phyloP scores from a whole-genome alignment of 1,284 basidiomycete genomes.

The Malassezia slooffiae region DNA sequence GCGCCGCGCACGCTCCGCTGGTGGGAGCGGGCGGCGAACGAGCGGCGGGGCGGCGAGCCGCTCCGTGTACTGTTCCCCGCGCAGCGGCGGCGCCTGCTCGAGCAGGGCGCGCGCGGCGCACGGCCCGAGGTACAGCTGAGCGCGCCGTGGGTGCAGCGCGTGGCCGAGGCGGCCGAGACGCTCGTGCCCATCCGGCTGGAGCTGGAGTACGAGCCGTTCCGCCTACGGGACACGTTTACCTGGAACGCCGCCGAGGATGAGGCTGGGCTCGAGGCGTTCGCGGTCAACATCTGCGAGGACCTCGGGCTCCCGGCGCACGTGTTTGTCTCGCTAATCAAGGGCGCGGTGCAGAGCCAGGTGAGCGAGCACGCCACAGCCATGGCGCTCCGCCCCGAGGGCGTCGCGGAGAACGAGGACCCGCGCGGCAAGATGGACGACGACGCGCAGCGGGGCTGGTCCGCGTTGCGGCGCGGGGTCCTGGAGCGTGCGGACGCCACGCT shows the following conservation, averaged over 20 bases:
- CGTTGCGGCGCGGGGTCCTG: constrained; percentile 1
- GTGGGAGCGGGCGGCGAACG: constrained; percentile 35
- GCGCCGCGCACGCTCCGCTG: constrained; percentile 29
- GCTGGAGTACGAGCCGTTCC: constrained; percentile 77
- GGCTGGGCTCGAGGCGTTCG: constrained; percentile 79
- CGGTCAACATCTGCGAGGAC: constrained; percentile 80
- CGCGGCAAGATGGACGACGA: constrained; percentile 9
- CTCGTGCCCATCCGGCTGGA: constrained; percentile 89
- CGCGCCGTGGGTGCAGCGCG: constrained; percentile 50
- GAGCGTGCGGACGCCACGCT: neutral
- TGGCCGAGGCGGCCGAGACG: constrained; percentile 59
- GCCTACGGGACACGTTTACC: constrained; percentile 87
- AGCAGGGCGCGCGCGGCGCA: constrained; percentile 48
- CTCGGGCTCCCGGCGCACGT: constrained; percentile 60
- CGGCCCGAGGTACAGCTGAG: constrained; percentile 25
- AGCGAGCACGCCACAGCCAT: constrained; percentile 54
- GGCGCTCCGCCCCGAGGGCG: constrained; percentile 19
- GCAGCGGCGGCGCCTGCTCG: constrained; percentile 52
- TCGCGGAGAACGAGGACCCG: neutral
- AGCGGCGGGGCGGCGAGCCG: constrained; percentile 18
- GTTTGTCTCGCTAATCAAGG: constrained; percentile 66
- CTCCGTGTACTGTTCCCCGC: constrained; percentile 31
- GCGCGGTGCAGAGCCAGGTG: constrained; percentile 75
- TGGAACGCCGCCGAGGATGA: constrained; percentile 87
- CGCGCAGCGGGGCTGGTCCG: neutral